Percentiles rank a stretch among this genome's conserved stretches.
Conservation (phyloP, 371 early-diverging fungal species). For the Amoeboaphelidium protococcarum region DNA sequence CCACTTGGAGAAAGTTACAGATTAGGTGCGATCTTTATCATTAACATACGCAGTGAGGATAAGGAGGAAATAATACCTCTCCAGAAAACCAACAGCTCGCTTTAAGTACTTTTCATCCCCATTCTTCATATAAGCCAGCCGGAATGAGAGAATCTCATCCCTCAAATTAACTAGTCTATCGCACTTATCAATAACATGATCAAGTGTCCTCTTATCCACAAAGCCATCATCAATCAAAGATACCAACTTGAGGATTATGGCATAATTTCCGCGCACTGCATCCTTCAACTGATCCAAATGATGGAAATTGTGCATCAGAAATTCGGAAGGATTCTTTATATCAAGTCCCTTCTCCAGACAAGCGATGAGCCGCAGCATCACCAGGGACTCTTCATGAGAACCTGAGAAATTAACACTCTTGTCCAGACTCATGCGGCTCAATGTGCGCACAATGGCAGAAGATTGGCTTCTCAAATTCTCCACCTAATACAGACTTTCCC, state of each 20-base stretch:
- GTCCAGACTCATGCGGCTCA: no score
- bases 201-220: slow-evolving; percentile 22
- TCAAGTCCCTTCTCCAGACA: no score
- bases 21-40: not conserved
- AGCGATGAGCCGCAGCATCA: no score
- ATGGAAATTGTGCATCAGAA: no score
- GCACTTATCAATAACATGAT: slow-evolving; percentile 27
- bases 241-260: slow-evolving; percentile 19
- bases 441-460: no score
- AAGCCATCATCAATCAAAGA: slow-evolving; percentile 24
- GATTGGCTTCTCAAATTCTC: no score
- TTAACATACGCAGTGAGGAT: slow-evolving; percentile 16
- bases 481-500: no score
- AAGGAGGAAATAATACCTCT: slow-evolving; percentile 32
- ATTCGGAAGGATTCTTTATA: no score
- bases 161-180: slow-evolving; percentile 31
- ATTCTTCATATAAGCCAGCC: slow-evolving; percentile 22
- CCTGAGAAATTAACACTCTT: no score
- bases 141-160: slow-evolving; percentile 28
- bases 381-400: no score
- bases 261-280: slow-evolving; percentile 34
- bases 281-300: slow-evolving; percentile 27
- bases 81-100: slow-evolving; percentile 26
- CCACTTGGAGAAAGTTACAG: slow-evolving; percentile 22
- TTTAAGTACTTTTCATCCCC: slow-evolving; percentile 12